Conservation (phyloP, 768 basidiomycete genomes). For the Tubosaeta sp. region DNA sequence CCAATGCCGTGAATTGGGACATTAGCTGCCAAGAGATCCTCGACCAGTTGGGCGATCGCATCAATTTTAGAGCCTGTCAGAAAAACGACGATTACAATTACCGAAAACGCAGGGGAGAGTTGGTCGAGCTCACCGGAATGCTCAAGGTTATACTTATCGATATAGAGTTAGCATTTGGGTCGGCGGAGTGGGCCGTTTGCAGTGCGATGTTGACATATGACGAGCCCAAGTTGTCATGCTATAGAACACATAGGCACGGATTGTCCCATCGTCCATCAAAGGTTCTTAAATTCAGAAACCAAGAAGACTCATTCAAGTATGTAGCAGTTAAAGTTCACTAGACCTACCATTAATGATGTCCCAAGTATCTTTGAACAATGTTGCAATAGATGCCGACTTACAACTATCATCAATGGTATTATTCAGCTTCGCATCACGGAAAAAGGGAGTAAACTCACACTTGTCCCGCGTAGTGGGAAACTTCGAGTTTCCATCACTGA, state of each 20-base stretch:
- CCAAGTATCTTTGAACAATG: conserved; percentile 13
- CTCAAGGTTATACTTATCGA: conserved; percentile 30
- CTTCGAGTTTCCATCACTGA: conserved; percentile 17
- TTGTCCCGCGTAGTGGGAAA: conserved; percentile 12
- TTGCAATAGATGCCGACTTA: conserved; percentile 6
- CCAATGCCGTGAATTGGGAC: conserved; percentile 61
- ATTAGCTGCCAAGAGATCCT: conserved; percentile 41
- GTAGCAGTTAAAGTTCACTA: neutral
- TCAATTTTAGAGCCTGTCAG: conserved; percentile 32
- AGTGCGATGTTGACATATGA: conserved; percentile 52
- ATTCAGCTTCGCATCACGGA: neutral
- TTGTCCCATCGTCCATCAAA: conserved; percentile 55
- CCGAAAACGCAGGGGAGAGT: neutral
- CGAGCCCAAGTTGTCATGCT: conserved; percentile 40
- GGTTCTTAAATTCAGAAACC: conserved; percentile 8
- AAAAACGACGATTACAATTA: neutral
- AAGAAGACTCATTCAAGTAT: neutral
- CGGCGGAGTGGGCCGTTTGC: conserved; percentile 27
- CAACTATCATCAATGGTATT: neutral
- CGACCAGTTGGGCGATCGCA: conserved; percentile 50
- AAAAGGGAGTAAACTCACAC: conserved; percentile 3
- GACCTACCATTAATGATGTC: conserved; percentile 19
- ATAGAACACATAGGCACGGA: conserved; percentile 51
- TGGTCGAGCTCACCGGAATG: conserved; percentile 13
- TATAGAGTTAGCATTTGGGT: conserved; percentile 32